phyloP scores from a whole-genome alignment of 2,329 filamentous ascomycete species.

The Diaporthe humulicola region DNA sequence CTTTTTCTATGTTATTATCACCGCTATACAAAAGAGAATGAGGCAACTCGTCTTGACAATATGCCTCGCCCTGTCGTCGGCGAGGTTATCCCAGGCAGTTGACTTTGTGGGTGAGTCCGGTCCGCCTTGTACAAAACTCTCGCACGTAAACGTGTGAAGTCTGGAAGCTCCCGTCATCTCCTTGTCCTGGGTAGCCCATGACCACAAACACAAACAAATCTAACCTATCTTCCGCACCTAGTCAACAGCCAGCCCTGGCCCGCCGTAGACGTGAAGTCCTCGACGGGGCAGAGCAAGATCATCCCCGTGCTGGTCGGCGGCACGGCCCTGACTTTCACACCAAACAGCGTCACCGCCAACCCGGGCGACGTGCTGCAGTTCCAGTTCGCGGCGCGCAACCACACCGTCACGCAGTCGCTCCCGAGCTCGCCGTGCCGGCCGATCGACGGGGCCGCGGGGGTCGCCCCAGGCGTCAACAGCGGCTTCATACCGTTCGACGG shows the following conservation, averaged over 20 bases:
- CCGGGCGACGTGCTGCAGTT: constrained; percentile 45
- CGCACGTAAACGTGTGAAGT: not conserved
- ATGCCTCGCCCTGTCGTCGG: constrained; percentile 32
- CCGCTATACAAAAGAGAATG: not conserved
- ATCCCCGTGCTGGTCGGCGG: constrained; percentile 42
- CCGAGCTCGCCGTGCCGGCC: constrained; percentile 54
- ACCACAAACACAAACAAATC: not conserved
- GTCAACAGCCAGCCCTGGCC: constrained; percentile 28
- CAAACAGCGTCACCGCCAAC: constrained; percentile 40
- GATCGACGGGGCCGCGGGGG: constrained; percentile 47
- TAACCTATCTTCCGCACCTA: not conserved
- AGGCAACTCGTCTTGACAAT: constrained; percentile 32
- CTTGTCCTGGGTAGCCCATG: not conserved
- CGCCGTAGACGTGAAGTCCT: not conserved
- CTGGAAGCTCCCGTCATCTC: not conserved
- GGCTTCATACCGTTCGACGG: constrained; percentile 56
- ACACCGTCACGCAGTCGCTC: constrained; percentile 53
- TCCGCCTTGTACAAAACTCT: not conserved
- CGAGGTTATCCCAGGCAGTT: not conserved
- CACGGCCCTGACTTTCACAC: constrained; percentile 39
- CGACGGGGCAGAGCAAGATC: constrained; percentile 5
- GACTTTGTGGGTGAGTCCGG: not conserved
- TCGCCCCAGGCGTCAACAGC: constrained; percentile 52
- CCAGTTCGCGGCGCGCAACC: constrained; percentile 46
- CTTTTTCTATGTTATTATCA: not conserved